phyloP scores from a whole-genome alignment of 257 asterid species.

The Fraxinus americana region DNA sequence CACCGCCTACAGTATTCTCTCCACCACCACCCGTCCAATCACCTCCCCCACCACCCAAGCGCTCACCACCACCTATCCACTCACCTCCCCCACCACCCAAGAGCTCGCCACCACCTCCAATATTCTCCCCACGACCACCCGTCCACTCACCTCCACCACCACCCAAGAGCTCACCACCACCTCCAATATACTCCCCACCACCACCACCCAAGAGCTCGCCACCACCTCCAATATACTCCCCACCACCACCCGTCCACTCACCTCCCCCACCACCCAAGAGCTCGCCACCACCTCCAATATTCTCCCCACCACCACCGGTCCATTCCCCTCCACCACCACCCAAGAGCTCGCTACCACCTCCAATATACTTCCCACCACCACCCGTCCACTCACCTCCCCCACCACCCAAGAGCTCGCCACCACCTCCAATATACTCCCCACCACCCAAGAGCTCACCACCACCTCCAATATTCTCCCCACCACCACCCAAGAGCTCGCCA shows the following conservation, averaged over 20 bases:
- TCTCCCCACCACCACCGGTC: slow-evolving; percentile 13
- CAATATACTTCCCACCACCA: not conserved
- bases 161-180: too few species aligned
- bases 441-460: not conserved
- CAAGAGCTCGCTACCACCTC: slow-evolving; percentile 6
- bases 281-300: not conserved
- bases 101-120: not conserved
- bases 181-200: too few species aligned
- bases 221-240: not conserved
- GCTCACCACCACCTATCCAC: too few species aligned
- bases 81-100: slow-evolving; percentile 17
- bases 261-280: not conserved
- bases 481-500: not conserved
- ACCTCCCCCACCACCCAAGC: too few species aligned
- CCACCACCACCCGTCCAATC: not conserved
- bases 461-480: not conserved
- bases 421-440: not conserved
- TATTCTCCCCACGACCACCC: not conserved
- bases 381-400: not conserved
- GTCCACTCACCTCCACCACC: too few species aligned
- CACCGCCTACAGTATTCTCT: not conserved
- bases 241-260: not conserved
- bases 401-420: too few species aligned
- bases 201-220: too few species aligned
- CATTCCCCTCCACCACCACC: slow-evolving; percentile 21